Evolutionary conservation across 495 filamentous ascomycete genomes (phyloP).

Genomic region (Astrothelium subdiscretum): DNA sequence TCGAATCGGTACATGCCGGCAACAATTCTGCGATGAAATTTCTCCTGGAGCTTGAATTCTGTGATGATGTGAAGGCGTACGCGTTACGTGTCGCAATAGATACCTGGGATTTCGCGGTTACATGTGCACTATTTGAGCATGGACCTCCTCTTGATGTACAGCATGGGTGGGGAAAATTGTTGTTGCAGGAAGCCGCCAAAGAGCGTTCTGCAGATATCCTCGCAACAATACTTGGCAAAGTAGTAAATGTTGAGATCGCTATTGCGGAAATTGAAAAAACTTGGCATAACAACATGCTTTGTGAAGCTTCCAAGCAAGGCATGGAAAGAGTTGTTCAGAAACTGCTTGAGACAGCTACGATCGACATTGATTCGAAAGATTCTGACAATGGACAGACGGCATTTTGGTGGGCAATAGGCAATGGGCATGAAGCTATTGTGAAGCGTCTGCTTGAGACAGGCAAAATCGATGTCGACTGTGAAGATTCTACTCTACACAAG

Average conservation of each 20-base stretch:
- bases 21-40: neutral
- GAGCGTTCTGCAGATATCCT: neutral
- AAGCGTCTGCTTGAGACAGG: neutral
- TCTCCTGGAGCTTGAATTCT: neutral
- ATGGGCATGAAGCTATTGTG: neutral
- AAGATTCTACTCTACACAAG: neutral
- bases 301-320: neutral
- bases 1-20: neutral
- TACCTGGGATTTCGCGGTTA: neutral
- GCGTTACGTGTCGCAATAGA: neutral
- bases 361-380: neutral
- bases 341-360: neutral
- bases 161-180: neutral
- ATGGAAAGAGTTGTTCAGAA: neutral
- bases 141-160: neutral
- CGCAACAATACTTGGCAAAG: neutral
- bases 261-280: neutral
- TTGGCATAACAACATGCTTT: neutral
- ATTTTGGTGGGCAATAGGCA: neutral
- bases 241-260: neutral
- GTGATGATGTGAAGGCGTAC: neutral
- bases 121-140: neutral
- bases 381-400: neutral
- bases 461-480: neutral
- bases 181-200: neutral